Conservation (phyloP, 805 yeast species). For the Tanozyma kutaoensis region DNA sequence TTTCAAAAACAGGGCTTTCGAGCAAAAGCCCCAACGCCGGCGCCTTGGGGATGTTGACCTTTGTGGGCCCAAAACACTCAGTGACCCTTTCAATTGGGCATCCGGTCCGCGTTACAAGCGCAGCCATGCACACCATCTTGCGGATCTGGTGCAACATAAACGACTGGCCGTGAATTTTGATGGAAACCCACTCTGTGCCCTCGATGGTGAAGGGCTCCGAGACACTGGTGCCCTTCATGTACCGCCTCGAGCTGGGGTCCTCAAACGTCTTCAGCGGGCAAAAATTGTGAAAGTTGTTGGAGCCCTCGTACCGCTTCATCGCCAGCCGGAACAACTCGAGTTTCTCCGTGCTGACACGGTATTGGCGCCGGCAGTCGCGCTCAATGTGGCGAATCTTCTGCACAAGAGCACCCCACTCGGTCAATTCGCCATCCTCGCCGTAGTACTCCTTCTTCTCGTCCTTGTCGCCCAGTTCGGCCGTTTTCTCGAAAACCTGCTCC, state of each 20-base stretch:
- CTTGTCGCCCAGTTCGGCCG: slow-evolving; percentile 17
- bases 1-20: slow-evolving; percentile 86
- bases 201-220: slow-evolving; percentile 86
- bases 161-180: slow-evolving; percentile 95
- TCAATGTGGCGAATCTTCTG: slow-evolving; percentile 51
- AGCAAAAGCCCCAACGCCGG: slow-evolving; percentile 88
- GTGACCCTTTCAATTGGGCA: slow-evolving; percentile 64
- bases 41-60: slow-evolving; percentile 89
- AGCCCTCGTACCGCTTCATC: slow-evolving; percentile 64
- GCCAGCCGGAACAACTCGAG: slow-evolving; percentile 53
- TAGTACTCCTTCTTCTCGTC: slow-evolving; percentile 17
- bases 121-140: slow-evolving; percentile 95
- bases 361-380: slow-evolving; percentile 52
- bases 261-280: slow-evolving; percentile 70
- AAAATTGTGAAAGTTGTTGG: slow-evolving; percentile 86
- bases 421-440: slow-evolving; percentile 19
- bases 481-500: slow-evolving; percentile 12
- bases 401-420: slow-evolving; percentile 26
- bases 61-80: slow-evolving; percentile 63
- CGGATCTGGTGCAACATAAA: slow-evolving; percentile 97
- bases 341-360: slow-evolving; percentile 50
- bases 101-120: slow-evolving; percentile 74
- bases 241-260: slow-evolving; percentile 77
- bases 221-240: slow-evolving; percentile 66
- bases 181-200: slow-evolving; percentile 91